Evolutionary conservation across 139 green algal genomes (phyloP).

Genomic region (Tetradesmus obliquus): DNA sequence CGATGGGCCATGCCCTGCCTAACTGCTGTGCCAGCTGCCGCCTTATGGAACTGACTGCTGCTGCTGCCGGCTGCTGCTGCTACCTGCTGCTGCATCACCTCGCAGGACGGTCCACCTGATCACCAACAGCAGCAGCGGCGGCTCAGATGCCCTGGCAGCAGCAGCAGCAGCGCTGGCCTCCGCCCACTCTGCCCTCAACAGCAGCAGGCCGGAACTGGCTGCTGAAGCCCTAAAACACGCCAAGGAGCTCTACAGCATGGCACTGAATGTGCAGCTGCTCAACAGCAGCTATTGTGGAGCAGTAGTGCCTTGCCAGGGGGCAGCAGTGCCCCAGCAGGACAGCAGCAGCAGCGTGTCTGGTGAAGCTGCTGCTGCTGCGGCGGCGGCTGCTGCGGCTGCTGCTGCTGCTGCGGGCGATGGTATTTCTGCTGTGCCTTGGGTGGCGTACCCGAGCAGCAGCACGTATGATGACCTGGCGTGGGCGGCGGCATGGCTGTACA

Average conservation of each 20-base stretch:
- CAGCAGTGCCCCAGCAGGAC: background rate
- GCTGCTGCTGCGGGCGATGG: background rate
- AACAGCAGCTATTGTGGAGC: background rate
- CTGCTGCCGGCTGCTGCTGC: background rate
- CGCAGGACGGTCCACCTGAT: background rate
- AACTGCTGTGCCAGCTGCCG: background rate
- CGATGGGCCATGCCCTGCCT: too few relatives aligned
- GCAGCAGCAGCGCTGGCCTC: conserved; percentile 1
- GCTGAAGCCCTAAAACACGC: background rate
- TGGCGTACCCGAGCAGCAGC: conserved; percentile 14
- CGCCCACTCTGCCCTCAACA: background rate
- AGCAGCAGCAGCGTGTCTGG: background rate
- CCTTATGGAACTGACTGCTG: background rate
- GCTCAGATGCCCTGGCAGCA: conserved; percentile 20
- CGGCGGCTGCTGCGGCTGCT: background rate
- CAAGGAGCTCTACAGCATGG: conserved; percentile 13
- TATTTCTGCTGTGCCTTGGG: background rate
- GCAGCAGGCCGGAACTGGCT: background rate
- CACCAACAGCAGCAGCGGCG: conserved; percentile 12
- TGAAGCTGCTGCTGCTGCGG: background rate
- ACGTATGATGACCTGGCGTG: conserved; percentile 28
- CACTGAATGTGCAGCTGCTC: background rate
- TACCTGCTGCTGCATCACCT: background rate
- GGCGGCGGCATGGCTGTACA: conserved; percentile 24
- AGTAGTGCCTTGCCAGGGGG: background rate